Base-by-base conservation (phyloP, 306 rosid species). In the Citrullus colocynthis region DNA sequence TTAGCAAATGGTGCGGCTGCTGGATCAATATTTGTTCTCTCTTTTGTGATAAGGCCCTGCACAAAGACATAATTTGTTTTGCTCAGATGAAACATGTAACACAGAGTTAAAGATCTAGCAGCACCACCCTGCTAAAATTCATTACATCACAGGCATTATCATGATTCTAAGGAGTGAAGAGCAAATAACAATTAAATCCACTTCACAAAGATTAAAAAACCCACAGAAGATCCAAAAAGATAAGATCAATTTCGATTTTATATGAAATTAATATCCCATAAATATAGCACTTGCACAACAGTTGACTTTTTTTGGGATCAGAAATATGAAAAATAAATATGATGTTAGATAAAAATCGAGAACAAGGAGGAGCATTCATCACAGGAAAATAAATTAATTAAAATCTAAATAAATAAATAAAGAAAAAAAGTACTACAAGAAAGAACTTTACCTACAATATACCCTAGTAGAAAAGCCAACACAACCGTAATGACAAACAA, bases 1-100 rank as follows among this genome's bases (percentile, higher is more conserved):
- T 88, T 92, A 79, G 99, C 98, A 88, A 96, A 96, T 54, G 97
- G 93, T 62, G 93, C 90, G 61, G 97, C 99, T 42, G 91, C 89
- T 7, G 96, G 90, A 86, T 89, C 97, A 75, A 92, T 85, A 80
- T 81, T 85, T 66, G 71, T 88, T 88, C 99, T 91, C 78, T 89
- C 93, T 74, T 86, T 89, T 37, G 99, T 96, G 83, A 96, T 83
- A 54, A 96, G 97, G 80, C 99, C 99, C 99, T 96, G 89, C 85
- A 88, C 72, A 67, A 30, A 78, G 71, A 77, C 39, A 56, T 56
- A 59, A 37, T 12, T 58, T 77, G 6, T 55, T 75, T 56, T 34
- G 56, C 52, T 21, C 13, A 2, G 39, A 70, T 42, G 55, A 70
- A 9, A 21, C 24, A 30, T 72, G 13, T 49, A 72, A 17, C 28